A percentile compares a stretch with the other conserved stretches of the same genome.
phyloP scores from a whole-genome alignment of 768 basidiomycete genomes.

The Podaxis mareebaensis region DNA sequence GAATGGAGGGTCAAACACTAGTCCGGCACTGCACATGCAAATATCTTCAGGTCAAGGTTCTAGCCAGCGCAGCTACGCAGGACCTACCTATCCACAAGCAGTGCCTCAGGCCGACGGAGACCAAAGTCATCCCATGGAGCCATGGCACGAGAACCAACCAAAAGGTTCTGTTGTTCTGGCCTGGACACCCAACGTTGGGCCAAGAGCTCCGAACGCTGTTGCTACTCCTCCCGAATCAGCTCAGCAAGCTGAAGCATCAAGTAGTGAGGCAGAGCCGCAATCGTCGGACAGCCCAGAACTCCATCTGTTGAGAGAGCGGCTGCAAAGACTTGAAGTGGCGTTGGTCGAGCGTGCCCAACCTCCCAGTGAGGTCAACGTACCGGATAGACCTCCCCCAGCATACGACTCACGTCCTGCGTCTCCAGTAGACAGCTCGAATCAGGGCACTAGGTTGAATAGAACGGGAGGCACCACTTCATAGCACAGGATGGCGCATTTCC shows the following conservation, averaged over 20 bases:
- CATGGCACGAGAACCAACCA: not conserved
- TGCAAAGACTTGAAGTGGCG: constrained; percentile 1
- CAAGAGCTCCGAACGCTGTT: not conserved
- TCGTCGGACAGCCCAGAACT: not conserved
- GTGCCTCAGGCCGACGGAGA: not conserved
- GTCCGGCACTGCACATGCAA: not conserved
- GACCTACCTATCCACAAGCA: not conserved
- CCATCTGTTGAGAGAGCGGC: constrained; percentile 1
- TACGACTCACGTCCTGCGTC: not conserved
- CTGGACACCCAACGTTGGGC: not conserved
- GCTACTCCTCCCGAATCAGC: not conserved
- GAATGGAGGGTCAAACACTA: not conserved
- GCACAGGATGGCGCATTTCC: not conserved
- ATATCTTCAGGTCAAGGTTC: not conserved
- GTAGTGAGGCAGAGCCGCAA: not conserved
- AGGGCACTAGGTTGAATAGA: not conserved
- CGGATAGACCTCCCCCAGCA: constrained; percentile 2
- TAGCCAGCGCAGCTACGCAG: not conserved
- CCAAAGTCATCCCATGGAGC: not conserved
- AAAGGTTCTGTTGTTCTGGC: not conserved
- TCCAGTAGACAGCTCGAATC: not conserved
- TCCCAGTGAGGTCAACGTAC: not conserved
- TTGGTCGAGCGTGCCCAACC: not conserved
- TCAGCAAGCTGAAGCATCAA: not conserved
- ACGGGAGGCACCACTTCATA: not conserved